Percentiles rank a stretch among this genome's conserved stretches.
Evolutionary conservation across 192 early-diverging fungal genomes (phyloP).

Genomic region (Ambispora gerdemannii): DNA sequence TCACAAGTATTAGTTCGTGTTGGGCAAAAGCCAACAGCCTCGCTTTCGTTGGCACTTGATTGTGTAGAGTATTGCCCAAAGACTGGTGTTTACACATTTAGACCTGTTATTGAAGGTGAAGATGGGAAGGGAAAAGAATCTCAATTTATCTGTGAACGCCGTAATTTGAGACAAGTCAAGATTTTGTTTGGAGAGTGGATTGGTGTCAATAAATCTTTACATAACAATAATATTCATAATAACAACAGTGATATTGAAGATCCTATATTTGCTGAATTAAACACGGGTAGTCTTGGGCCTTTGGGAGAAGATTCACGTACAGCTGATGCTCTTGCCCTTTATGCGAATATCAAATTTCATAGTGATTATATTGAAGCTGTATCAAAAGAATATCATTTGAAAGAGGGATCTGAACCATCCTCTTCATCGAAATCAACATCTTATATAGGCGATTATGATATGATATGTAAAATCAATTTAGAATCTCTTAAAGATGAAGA

Average conservation of each 20-base stretch:
- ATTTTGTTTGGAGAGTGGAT: slow-evolving; percentile 17
- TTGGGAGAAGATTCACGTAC: neutral
- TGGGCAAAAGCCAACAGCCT: neutral
- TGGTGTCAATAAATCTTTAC: neutral
- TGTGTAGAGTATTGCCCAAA: slow-evolving; percentile 4
- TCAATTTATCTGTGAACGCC: neutral
- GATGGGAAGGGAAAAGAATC: too few species aligned
- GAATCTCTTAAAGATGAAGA: neutral
- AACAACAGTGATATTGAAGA: neutral
- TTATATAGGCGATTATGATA: slow-evolving; percentile 23
- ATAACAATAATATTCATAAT: slow-evolving; percentile 1
- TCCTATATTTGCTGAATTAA: neutral
- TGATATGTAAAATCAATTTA: slow-evolving; percentile 1
- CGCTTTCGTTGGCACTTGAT: neutral
- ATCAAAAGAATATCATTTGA: slow-evolving; percentile 19
- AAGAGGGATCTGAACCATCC: neutral
- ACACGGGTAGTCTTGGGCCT: neutral
- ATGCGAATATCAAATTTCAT: slow-evolving; percentile 3
- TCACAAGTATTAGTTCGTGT: neutral
- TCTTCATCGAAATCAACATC: neutral
- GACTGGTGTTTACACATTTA: slow-evolving; percentile 15
- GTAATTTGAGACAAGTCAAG: slow-evolving; percentile 2
- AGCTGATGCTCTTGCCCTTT: neutral
- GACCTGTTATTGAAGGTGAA: too few species aligned
- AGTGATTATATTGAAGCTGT: slow-evolving; percentile 1